Evolutionary conservation across 768 basidiomycete species (phyloP), one percentile per base, ranked within the genome.

Genomic region (Suillus plorans): DNA sequence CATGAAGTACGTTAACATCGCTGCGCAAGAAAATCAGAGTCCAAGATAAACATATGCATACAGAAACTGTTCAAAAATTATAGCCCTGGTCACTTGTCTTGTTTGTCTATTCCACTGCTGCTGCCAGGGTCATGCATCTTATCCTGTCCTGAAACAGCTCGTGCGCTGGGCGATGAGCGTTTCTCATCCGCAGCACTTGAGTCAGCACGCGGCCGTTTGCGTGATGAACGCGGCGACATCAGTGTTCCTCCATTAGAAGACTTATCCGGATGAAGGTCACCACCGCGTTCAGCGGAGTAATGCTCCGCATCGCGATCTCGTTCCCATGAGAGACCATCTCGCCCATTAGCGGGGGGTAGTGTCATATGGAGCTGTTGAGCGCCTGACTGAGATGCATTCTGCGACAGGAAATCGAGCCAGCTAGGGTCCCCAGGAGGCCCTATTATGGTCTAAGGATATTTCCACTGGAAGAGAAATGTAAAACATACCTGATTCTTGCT

Each of bases 371-470:
- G 67, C 56, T 64, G 73, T 60, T 71, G 73, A 13, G 65, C 72
- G 3, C 69, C 60, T 8, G 71, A 52, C 49, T 72, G 75, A 31
- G 77, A 66, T 8, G 66, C 62, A 37, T 58, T 69, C 39, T 75
- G 74, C 16, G 77, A 74, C 55, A 77, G 45, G 44, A 77, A 77
- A 45, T 77, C 76, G 41, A 77, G 70, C 76, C 76, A 77, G 39
- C 63, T 71, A 4, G 77, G 67, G n/a, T 77, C 77, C 14, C 69
- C 71, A 22, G 77, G 59, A 39, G 73, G 71, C 45, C 69, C 74
- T 75, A 42, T 39, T 14, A 20, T 50, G 1, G 14, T 34, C 20
- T 68, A 50, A 68, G 64, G 44, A 55, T 14, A 34, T 31, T 37
- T 41, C n/a, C 20, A 16, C 6, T 5, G 8, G 7, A n/a, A 4